Conservation (phyloP, 257 asterid genomes). For the Cynanchum wilfordii region DNA sequence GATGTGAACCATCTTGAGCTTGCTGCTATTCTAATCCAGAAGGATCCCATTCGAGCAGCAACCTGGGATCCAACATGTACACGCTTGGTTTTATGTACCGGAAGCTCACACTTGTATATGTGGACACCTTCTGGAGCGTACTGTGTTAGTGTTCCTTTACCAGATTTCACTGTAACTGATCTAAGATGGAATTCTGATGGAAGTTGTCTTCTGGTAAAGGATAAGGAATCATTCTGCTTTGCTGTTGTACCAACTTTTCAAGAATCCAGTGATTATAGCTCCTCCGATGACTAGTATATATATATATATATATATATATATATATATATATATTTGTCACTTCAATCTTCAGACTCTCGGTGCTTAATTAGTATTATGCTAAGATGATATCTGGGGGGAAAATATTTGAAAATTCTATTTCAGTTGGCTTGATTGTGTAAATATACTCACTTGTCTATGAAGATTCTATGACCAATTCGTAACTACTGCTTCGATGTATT, state of each 20-base stretch:
- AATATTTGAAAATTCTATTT: neutral
- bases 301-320: too few species aligned
- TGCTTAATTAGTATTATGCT: neutral
- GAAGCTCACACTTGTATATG: conserved; percentile 77
- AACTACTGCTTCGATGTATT: too few species aligned
- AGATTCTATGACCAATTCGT: too few species aligned
- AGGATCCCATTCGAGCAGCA: conserved; percentile 86
- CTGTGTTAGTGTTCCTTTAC: conserved; percentile 74
- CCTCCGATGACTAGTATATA: conserved; percentile 59
- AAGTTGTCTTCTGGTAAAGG: conserved; percentile 79
- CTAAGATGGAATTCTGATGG: conserved; percentile 86
- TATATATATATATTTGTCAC: too few species aligned
- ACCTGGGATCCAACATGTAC: conserved; percentile 89
- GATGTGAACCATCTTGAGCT: conserved; percentile 83
- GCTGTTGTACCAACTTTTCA: conserved; percentile 76
- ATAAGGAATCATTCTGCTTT: conserved; percentile 87
- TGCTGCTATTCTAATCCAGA: conserved; percentile 80
- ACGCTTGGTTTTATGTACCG: conserved; percentile 81
- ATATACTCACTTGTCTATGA: too few species aligned
- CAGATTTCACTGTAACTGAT: conserved; percentile 57
- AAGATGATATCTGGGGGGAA: neutral
- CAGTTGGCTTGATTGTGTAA: neutral
- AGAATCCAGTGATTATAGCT: conserved; percentile 87
- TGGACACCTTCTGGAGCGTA: conserved; percentile 97
- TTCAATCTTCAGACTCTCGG: neutral